These are phyloP conservation scores for Lipomyces kockii DNA, from an alignment of 805 yeast species.

Conservation along the genomic window DNA sequence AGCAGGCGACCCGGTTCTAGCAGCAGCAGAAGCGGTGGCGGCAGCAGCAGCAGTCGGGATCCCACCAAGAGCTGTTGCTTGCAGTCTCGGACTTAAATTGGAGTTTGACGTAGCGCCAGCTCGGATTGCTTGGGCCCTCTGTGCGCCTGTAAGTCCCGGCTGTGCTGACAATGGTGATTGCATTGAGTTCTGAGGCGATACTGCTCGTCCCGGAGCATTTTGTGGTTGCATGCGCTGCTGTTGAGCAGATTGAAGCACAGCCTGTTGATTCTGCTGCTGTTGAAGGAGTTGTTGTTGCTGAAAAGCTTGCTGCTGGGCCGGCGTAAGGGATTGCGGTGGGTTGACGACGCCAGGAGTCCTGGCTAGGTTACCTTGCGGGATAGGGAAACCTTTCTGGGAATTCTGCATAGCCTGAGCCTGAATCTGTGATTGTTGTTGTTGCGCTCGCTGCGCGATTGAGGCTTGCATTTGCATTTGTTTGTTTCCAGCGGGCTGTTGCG, in stretches of 20 bases:
- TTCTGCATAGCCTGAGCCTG: conserved; percentile 25
- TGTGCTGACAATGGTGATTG: conserved; percentile 22
- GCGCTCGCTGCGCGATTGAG: conserved; percentile 11
- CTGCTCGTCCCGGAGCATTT: conserved; percentile 24
- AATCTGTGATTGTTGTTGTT: conserved; percentile 26
- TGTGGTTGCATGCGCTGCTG: conserved; percentile 29
- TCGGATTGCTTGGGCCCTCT: conserved; percentile 24
- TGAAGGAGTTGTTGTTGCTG: conserved; percentile 30
- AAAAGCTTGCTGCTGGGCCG: conserved; percentile 28
- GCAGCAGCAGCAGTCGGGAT: conserved; percentile 13
- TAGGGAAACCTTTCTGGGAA: conserved; percentile 19
- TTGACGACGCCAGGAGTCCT: conserved; percentile 1
- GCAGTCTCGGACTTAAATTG: conserved; percentile 26
- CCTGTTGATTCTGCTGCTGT: conserved; percentile 29
- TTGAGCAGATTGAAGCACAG: conserved; percentile 11
- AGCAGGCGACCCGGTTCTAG: conserved; percentile 13
- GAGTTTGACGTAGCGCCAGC: conserved; percentile 14
- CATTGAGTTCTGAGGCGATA: conserved; percentile 27
- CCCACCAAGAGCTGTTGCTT: conserved; percentile 12
- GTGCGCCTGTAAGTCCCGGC: conserved; percentile 5
- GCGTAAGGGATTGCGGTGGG: conserved; percentile 22
- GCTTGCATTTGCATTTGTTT: conserved; percentile 20
- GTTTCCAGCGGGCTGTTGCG: conserved; percentile 27
- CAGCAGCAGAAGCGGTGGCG: conserved; percentile 6
- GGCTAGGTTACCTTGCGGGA: conserved; percentile 17